Base-by-base conservation (phyloP, 2,329 filamentous ascomycete genomes). In the Clarireedia monteithiana region DNA sequence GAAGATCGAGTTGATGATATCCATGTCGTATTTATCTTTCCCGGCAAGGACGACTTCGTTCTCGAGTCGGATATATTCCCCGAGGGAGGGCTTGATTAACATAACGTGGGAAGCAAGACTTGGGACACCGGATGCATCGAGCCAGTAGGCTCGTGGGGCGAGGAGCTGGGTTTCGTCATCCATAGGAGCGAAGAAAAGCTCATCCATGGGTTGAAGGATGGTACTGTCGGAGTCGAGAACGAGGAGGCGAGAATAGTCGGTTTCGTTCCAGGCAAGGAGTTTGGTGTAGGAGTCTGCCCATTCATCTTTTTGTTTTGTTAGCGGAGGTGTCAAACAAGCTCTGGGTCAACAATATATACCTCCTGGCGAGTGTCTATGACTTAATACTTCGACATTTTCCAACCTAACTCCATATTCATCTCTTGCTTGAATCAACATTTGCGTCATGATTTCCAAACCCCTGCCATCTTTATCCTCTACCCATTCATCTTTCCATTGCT, bases 191-290 rank as follows among this genome's bases (percentile, higher is more conserved):
- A 81, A 74, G 69, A 85, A 84, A 2, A 84, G 73, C 59, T 84
- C 81, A 62, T 85, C 82, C 69, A 84, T 73, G 45, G 73, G 68
- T 59, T 78, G 67, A 1, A 65, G 40, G n/a, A 66, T 47, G 6
- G 60, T 68, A 6, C 61, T 53, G 27, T 63, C 61, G 3, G 63
- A 64, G 52, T 64, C 60, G 10, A 66, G 58, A 10, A 58, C 55
- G 5, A 66, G 44, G n/a, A 64, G 53, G 1, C 59, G 62, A 2
- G 45, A 23, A 36, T 87, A 88, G 55, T 83, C 75, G 0, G 79
- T 81, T 52, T 86, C 81, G 57, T 84, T 84, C 66, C 88, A 89
- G 2, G 84, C 82, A 20, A 86, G 75, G 36, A 88, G 77, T 66
- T 89, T 89, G 23, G 83, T 85, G 63, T 82, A 83, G 2, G 80